Evolutionary conservation across 352 stramenopile genomes (phyloP).

Genomic region (Pythium coloratum): DNA sequence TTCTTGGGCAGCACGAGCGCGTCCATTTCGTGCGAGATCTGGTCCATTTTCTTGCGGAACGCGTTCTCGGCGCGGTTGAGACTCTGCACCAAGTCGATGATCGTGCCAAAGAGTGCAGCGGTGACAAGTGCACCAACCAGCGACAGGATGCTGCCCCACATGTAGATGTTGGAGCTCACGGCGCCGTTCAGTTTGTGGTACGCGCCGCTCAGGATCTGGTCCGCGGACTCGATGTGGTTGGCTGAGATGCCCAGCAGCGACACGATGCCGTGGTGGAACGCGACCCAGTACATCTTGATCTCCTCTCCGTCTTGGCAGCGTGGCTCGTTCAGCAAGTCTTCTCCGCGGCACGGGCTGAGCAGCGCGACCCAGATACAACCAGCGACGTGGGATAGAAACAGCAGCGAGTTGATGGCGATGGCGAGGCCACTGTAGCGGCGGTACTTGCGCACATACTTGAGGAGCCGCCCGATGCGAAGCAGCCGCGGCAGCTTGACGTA

Average conservation of each 20-base stretch:
- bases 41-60: slow-evolving; percentile 75
- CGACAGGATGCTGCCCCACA: slow-evolving; percentile 46
- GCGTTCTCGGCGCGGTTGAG: slow-evolving; percentile 63
- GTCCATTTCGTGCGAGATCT: slow-evolving; percentile 69
- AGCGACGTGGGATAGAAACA: slow-evolving; percentile 55
- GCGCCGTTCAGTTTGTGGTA: slow-evolving; percentile 25
- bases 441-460: slow-evolving; percentile 62
- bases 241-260: slow-evolving; percentile 52
- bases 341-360: slow-evolving; percentile 38
- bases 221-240: slow-evolving; percentile 41
- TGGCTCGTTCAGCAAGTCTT: slow-evolving; percentile 20
- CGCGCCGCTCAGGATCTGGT: slow-evolving; percentile 53
- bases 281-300: slow-evolving; percentile 56
- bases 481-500: slow-evolving; percentile 66
- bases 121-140: slow-evolving; percentile 46
- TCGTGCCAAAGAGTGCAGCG: slow-evolving; percentile 53
- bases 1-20: slow-evolving; percentile 51
- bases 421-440: slow-evolving; percentile 58
- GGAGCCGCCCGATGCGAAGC: slow-evolving; percentile 54
- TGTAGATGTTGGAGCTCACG: slow-evolving; percentile 18
- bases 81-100: slow-evolving; percentile 63
- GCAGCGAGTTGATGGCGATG: slow-evolving; percentile 49
- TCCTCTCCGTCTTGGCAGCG: slow-evolving; percentile 36
- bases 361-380: slow-evolving; percentile 62
- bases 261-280: slow-evolving; percentile 54